Base-by-base conservation (phyloP, 1,139 yeast species). In the Geotrichum fermentans region DNA sequence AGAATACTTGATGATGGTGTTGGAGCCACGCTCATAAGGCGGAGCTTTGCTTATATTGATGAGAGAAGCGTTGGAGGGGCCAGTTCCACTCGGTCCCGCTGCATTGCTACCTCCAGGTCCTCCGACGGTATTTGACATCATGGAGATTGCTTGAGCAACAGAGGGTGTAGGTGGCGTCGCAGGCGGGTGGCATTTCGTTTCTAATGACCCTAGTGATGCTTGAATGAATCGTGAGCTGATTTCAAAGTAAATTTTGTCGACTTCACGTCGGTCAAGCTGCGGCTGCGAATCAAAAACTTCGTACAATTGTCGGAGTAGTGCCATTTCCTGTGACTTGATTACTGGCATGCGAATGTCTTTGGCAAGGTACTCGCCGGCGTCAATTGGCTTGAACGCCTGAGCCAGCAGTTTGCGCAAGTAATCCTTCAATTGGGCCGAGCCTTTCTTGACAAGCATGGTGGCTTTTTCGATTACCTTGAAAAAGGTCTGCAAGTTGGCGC, bases 11-110 rank as follows among this genome's bases (percentile, higher is more conserved):
- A 70, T 70, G 40, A 85, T 75, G 4, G 87, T 84, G 60, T 77
- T 80, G 42, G 77, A 71, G 2, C 85, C 85, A 58, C 74, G 77
- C 57, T 82, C 86, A 60, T 81, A 74, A 0, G 74, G 47, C 14
- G 49, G 83, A 65, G 58, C 75, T 64, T 61, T 67, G 40, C 49
- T 47, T n/a, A 46, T 43, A 24, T 45, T 53, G 6, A 51, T 46
- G n/a, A 40, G 36, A 17, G n/a, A 36, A 34, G 20, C 40, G 33
- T 46, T n/a, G 18, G 43, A 33, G 8, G 43, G 39, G 18, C 39
- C 16, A 21, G 24, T 35, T 14, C 28, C 37, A 10, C 20, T 16
- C 16, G 43, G 40, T 5, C 40, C 42, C 14, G 43, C 33, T 26
- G 37, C 17, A 17, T 40, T 49, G 10, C 35, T 43, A 20, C 36